These are phyloP conservation scores for Russula brevipes DNA, from an alignment of 768 basidiomycete genomes.

Conservation along the genomic window DNA sequence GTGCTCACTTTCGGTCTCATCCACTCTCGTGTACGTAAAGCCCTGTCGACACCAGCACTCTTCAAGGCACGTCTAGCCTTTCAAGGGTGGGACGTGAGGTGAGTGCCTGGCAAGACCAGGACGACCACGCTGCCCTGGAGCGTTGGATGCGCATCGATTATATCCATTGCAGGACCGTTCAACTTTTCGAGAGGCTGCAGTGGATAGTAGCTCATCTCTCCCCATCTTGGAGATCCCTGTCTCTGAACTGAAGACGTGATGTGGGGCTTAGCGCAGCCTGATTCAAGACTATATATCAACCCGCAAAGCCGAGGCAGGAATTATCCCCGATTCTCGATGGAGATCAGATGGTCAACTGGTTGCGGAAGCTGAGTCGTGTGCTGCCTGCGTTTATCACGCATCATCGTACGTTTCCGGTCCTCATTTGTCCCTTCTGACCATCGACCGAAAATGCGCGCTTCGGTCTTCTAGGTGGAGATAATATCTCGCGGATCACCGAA, in stretches of 20 bases:
- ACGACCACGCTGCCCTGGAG: background rate
- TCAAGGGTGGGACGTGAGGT: constrained; percentile 9
- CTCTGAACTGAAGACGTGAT: too few species aligned
- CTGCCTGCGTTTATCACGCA: constrained; percentile 7
- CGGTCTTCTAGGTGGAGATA: background rate
- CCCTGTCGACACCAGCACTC: constrained; percentile 4
- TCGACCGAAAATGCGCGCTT: too few species aligned
- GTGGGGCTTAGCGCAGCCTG: background rate
- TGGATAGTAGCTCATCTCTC: background rate
- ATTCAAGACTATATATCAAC: too few species aligned
- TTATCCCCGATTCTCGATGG: background rate
- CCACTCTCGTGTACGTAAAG: background rate
- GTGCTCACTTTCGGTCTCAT: constrained; percentile 7
- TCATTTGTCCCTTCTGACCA: background rate
- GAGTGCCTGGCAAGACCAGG: constrained; percentile 8
- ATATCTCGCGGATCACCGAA: background rate
- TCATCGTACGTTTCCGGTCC: constrained; percentile 2
- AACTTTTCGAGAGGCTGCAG: constrained; percentile 9
- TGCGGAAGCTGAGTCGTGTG: constrained; percentile 1
- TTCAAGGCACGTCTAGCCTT: constrained; percentile 5
- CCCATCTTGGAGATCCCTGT: background rate
- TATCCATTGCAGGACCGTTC: background rate
- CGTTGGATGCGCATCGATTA: constrained; percentile 11
- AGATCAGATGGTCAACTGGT: background rate
- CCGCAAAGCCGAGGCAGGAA: background rate